Base-by-base conservation (phyloP, 495 filamentous ascomycete species). In the Lophium mytilinum region DNA sequence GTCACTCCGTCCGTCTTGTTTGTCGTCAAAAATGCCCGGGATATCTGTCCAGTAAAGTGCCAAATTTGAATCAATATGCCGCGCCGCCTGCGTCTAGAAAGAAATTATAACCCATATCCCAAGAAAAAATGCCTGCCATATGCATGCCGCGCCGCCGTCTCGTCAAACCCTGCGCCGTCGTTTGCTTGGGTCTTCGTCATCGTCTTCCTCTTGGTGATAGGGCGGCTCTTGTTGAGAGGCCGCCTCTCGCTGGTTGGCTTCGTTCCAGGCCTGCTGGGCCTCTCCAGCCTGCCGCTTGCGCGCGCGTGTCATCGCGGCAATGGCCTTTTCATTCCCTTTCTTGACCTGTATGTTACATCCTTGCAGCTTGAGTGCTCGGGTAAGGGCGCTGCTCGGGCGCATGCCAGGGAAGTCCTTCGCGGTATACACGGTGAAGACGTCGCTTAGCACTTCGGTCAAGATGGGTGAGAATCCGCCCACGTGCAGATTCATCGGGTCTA, bases 401-500 rank as follows among this genome's bases (percentile, higher is more conserved):
- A 97, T 96, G 8, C 93, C 92, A 0, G 89, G 89, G 60, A 97
- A 97, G 69, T 96, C 92, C 68, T 96, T 96, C n/a, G 92, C 90
- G 17, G 89, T 89, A 69, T 85, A 96, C 18, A 96, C 93, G 19
- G 84, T 83, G 67, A 97, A 96, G 9, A 83, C 74, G 41, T 89
- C 83, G 57, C 86, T 91, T 79, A 87, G 83, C 14, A 78, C 79
- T 34, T 81, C 76, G 0, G 84, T 82, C 6, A 86, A 73, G 21
- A 88, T 82, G 10, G 83, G 80, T 35, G 79, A 80, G 39, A 74
- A 77, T 43, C 79, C 76, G 0, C 85, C 86, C 10, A 61, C 57
- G 49, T 62, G 61, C 53, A 73, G 58, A 37, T 68, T 67, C 45
- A 57, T 66, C 9, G 83, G 82, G 55, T 87, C 81, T 11, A 92